A percentile compares a stretch with the other conserved stretches of the same genome.
Conservation (phyloP, 805 yeast species). For the Jamesozyma piceae region DNA sequence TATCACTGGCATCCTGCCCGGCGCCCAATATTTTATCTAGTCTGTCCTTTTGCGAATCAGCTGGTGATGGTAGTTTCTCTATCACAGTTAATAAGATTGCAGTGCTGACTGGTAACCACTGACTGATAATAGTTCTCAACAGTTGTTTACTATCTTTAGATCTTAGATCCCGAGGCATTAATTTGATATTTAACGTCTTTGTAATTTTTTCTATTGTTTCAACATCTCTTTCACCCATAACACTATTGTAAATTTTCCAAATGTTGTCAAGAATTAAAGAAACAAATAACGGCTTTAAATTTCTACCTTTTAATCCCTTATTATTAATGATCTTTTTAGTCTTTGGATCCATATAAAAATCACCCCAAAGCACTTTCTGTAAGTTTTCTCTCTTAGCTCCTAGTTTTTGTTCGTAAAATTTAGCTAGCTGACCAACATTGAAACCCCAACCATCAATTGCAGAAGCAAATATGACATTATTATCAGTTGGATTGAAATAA, state of each 20-base stretch:
- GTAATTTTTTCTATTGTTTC: constrained; percentile 72
- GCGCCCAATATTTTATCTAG: constrained; percentile 53
- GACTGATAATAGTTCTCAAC: constrained; percentile 63
- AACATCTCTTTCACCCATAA: constrained; percentile 52
- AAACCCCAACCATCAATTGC: constrained; percentile 99
- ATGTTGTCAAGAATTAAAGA: constrained; percentile 78
- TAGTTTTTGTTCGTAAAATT: constrained; percentile 71
- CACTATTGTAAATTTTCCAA: constrained; percentile 81
- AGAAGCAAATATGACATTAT: constrained; percentile 81
- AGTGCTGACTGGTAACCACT: constrained; percentile 90
- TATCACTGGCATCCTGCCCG: constrained; percentile 15
- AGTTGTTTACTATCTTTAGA: constrained; percentile 66
- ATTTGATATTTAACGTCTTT: constrained; percentile 54
- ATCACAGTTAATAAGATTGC: constrained; percentile 78
- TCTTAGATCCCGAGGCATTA: constrained; percentile 65
- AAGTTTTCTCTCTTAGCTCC: constrained; percentile 75
- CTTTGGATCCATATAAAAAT: constrained; percentile 80
- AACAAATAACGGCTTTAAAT: constrained; percentile 74
- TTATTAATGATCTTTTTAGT: constrained; percentile 70
- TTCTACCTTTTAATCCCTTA: constrained; percentile 52
- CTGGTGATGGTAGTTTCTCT: constrained; percentile 78
- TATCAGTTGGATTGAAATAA: constrained; percentile 78
- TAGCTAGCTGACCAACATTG: constrained; percentile 78
- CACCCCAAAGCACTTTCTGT: constrained; percentile 92
- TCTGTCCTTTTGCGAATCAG: constrained; percentile 61